Evolutionary conservation across 163 green algal genomes (phyloP), one percentile per base, ranked within the genome.

Genomic region (Chlorella variabilis): DNA sequence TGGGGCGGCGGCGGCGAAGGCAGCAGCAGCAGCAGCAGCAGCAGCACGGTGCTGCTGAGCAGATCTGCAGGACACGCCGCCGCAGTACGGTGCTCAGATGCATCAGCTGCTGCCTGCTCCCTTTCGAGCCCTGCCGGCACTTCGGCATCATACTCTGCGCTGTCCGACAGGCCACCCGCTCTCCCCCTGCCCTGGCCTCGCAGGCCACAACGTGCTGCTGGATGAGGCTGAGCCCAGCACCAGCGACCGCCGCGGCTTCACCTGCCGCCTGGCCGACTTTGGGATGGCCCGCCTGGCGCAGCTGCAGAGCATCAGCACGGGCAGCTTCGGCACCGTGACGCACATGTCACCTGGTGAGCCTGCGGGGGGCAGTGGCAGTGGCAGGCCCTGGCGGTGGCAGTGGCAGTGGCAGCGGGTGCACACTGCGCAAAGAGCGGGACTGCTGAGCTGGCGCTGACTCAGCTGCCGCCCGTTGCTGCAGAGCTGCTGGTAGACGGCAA

Each of bases 151-250:
- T 54, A 15, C 45, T 15, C 45, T 23, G 11, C 11, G 11, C 11
- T 15, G 11, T 54, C 45, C 45, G 45, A 54, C 15, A 23, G 45
- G 11, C 45, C 45, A 15, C 45, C 45, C 45, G 11, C 45, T 54
- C 11, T n/a, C 45, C 45, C 15, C 45, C 45, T 54, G 11, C 45
- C 11, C 11, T 15, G 11, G 11, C 45, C 45, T 23, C 23, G 11
- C 61, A 77, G 78, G 62, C 68, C 75, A 78, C 69, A 86, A 86
- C 31, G 81, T 86, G 61, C 65, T 86, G 74, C 81, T 86, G 51
- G 69, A 68, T 20, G 54, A 49, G 4, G 38, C 27, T 21, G 73
- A 78, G 11, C 39, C 41, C 0, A 17, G 4, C 33, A 0, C 39
- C 7, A 29, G 33, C 11, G 80, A 85, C 36, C 21, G 34, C 13